Evolutionary conservation across 345 rosid genomes (phyloP).

Genomic region (Cochlearia excelsa): DNA sequence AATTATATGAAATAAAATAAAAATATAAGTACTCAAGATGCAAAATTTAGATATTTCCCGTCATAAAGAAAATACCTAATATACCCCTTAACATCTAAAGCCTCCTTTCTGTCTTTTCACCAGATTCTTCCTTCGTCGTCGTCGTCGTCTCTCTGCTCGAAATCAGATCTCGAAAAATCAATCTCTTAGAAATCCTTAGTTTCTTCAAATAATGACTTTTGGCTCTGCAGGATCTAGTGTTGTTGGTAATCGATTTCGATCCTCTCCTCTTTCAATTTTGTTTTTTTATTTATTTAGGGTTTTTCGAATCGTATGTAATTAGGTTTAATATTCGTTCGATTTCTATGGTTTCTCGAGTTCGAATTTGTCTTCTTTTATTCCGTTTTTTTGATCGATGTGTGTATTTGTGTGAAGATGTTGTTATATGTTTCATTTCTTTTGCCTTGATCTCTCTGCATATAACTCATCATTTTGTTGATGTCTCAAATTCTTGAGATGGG

Average conservation of each 20-base stretch:
- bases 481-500: no score
- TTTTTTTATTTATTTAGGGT: slow-evolving; percentile 14
- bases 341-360: not conserved
- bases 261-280: slow-evolving; percentile 10
- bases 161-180: slow-evolving; percentile 42
- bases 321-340: slow-evolving; percentile 15
- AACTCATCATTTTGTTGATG: no score
- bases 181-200: slow-evolving; percentile 17
- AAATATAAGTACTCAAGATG: not conserved
- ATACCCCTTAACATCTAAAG: not conserved
- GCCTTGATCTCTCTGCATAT: no score
- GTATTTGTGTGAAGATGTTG: not conserved
- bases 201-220: slow-evolving; percentile 58
- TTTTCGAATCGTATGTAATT: slow-evolving; percentile 16
- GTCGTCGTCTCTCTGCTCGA: slow-evolving; percentile 2
- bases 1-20: not conserved
- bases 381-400: not conserved
- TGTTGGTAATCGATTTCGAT: slow-evolving; percentile 48
- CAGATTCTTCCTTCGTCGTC: slow-evolving; percentile 18
- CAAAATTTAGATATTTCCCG: not conserved
- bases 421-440: no score
- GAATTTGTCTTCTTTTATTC: not conserved
- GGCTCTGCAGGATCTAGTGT: slow-evolving; percentile 91
- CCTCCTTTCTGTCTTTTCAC: slow-evolving; percentile 25
- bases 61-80: slow-evolving; percentile 9